Conservation (phyloP, 2,329 filamentous ascomycete genomes). For the Pseudogymnoascus verrucosus region DNA sequence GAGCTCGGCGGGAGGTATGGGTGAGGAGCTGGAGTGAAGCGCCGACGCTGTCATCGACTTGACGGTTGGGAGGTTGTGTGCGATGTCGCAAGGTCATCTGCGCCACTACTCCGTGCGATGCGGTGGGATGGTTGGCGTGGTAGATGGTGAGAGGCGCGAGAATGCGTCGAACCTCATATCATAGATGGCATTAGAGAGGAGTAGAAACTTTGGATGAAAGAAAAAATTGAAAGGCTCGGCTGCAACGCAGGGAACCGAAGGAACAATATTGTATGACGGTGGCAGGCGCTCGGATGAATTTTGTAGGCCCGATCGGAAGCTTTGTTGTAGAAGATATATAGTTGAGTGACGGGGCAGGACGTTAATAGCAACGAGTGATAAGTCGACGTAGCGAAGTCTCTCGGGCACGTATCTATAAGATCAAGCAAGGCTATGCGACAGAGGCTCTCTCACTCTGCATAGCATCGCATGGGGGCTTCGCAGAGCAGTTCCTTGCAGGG, state of each 20-base stretch:
- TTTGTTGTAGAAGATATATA: slow-evolving; percentile 6
- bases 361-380: neutral
- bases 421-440: slow-evolving; percentile 1
- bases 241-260: slow-evolving; percentile 1
- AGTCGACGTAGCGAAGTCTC: neutral
- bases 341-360: neutral
- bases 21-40: neutral
- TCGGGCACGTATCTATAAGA: neutral
- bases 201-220: neutral
- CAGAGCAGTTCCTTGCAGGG: neutral
- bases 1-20: slow-evolving; percentile 46
- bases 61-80: slow-evolving; percentile 1
- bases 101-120: neutral
- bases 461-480: neutral
- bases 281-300: slow-evolving; percentile 1
- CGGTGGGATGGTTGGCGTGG: neutral
- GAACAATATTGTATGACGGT: neutral
- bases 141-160: neutral
- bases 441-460: neutral
- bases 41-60: slow-evolving; percentile 2
- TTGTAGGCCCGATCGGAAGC: neutral
- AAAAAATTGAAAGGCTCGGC: neutral
- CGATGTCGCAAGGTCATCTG: neutral
- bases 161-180: neutral
- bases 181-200: neutral